Evolutionary conservation across 2,329 filamentous ascomycete genomes (phyloP), one percentile per base, ranked within the genome.

Genomic region (Cryphonectria nitschkei): DNA sequence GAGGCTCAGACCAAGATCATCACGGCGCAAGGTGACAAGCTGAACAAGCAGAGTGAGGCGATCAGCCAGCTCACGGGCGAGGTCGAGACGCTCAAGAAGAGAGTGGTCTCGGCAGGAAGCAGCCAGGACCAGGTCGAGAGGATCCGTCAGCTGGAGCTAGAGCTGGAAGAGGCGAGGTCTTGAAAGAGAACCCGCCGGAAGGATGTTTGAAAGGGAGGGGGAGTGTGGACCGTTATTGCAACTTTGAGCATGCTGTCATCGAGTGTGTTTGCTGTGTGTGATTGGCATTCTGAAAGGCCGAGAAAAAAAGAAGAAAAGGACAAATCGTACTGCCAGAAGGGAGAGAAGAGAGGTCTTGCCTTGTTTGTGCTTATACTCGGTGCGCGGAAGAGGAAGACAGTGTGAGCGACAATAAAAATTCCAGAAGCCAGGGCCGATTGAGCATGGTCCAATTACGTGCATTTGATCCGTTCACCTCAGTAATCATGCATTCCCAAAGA

Each of bases 21-120:
- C 78, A 89, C 85, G 73, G 85, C 88, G n/a, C 92, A 97, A 81
- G 90, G 86, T 32, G 86, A 90, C 74, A 88, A 91, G 74, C 90
- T 94, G 76, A 87, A 85, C 68, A 84, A 86, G 32, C 89, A 94
- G 82, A 92, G 88, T 65, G 87, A 92, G 77, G 91, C 94, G 80
- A 94, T 97, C 75, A 86, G 86, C 65, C 84, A 86, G 39, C 82
- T 97, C 64, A 88, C 92, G 2, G 81, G 84, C 41, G 93, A 97
- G 80, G 90, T 97, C 19, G 93, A 96, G 78, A 87, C 88, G 22
- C 85, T 98, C 75, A 97, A 97, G 87, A 89, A 89, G 81, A 92
- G 90, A 80, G 86, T 95, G 71, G 88, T 87, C n/a, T 77, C 79
- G n/a, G 81, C 80, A 29, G 79, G 82, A 39, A 83, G 84, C 41